Base-by-base conservation (phyloP, 805 yeast species). In the Cyberlindnera meyerae region DNA sequence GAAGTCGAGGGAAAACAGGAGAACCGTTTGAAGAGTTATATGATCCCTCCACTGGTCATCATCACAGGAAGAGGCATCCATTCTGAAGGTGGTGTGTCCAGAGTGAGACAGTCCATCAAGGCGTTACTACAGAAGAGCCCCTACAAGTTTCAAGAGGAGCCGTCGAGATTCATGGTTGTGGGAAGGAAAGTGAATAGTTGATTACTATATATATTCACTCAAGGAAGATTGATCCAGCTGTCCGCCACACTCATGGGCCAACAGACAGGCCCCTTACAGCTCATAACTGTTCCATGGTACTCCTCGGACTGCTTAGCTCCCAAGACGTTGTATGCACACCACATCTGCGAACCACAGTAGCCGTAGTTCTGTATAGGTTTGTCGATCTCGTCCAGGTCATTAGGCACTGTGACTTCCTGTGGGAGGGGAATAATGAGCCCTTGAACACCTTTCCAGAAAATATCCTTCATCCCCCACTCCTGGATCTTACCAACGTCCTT, bases 1-100 rank as follows among this genome's bases (percentile, higher is more conserved):
- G 69, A 62, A 36, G 45, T 58, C 2, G 36, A 52, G 16, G 75
- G 76, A 0, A 63, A 57, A 5, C 50, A 65, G 5, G 43, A 53
- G 3, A 57, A 53, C 35, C 63, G 69, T 2, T 40, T 59, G 0
- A 57, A 54, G 20, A 78, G 69, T 0, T 38, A 48, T 9, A 62
- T 64, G 52, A 65, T 73, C 1, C 62, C 57, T 1, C 71, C 74
- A 0, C 49, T 81, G 7, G 52, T 42, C 1, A 58, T 82, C 0
- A 58, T 82, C 11, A 80, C 90, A 0, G 90, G 93, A 0, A 58
- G 85, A 44, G 93, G 93, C 0, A 49, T 78, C 6, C 93, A 83
- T 54, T 78, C 85, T 31, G 63, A 53, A 1, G 75, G 72, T 5
- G 85, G 87, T 0, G 51, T 61, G 2, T 65, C 82, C 1, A 69